Evolutionary conservation across 75 land plant species (phyloP).

Genomic region (Selaginella tamariscina): DNA sequence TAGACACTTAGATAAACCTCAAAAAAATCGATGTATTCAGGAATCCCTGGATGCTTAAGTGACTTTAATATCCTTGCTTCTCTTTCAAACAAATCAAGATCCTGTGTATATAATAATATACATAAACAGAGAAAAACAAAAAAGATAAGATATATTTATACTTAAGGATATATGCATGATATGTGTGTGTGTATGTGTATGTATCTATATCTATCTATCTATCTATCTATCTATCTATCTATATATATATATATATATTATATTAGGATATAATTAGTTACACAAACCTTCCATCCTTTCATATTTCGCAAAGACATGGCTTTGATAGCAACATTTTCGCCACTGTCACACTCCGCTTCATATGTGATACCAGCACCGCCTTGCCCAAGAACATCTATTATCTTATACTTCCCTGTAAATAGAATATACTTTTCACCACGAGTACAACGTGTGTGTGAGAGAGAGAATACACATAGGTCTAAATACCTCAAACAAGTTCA

Average conservation of each 20-base stretch:
- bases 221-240: too few species aligned
- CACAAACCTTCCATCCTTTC: conserved; percentile 43
- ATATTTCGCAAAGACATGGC: conserved; percentile 37
- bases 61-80: conserved; percentile 38
- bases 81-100: conserved; percentile 38
- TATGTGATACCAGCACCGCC: conserved; percentile 35
- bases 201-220: too few species aligned
- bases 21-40: conserved; percentile 38
- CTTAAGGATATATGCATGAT: too few species aligned
- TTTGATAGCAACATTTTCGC: conserved; percentile 35
- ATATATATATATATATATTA: too few species aligned
- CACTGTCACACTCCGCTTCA: conserved; percentile 28
- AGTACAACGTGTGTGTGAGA: too few species aligned
- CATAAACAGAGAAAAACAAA: background rate
- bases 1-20: conserved; percentile 27
- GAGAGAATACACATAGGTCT: too few species aligned
- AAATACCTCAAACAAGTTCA: too few species aligned
- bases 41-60: conserved; percentile 32
- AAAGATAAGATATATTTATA: too few species aligned
- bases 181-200: too few species aligned
- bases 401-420: conserved; percentile 35
- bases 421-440: too few species aligned
- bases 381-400: conserved; percentile 29
- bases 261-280: too few species aligned
- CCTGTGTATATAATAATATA: conserved; percentile 15